Evolutionary conservation across 1,139 yeast species (phyloP).

Genomic region (Protomyces gravidus): DNA sequence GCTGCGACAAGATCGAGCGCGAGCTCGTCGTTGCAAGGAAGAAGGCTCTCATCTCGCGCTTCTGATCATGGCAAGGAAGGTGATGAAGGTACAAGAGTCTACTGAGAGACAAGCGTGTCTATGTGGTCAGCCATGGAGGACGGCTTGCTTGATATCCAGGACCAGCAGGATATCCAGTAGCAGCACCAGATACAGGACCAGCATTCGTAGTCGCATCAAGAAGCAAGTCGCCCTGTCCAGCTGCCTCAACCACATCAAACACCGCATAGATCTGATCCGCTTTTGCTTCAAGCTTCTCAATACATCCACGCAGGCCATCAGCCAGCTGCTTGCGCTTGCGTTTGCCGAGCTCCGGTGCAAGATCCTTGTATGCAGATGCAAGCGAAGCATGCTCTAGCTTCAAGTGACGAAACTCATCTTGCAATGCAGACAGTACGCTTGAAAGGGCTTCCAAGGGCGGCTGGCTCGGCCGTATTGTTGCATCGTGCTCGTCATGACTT

Average conservation of each 20-base stretch:
- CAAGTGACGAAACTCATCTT: constrained; percentile 36
- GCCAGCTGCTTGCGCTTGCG: constrained; percentile 37
- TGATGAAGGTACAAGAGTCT: background rate
- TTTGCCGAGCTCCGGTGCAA: constrained; percentile 38
- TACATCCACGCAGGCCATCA: constrained; percentile 34
- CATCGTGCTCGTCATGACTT: constrained; percentile 36
- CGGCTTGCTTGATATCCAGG: background rate
- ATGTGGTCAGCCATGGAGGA: background rate
- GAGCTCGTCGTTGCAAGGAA: background rate
- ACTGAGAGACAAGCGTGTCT: background rate
- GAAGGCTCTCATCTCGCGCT: background rate
- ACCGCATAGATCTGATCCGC: constrained; percentile 41
- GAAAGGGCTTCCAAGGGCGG: constrained; percentile 38
- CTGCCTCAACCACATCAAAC: constrained; percentile 38
- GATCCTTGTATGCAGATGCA: constrained; percentile 36
- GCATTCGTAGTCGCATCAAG: background rate
- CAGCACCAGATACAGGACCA: background rate
- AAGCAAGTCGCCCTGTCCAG: constrained; percentile 1
- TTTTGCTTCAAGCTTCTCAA: constrained; percentile 39
- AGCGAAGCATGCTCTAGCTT: constrained; percentile 35
- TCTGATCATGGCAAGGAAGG: background rate
- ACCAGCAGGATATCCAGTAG: background rate
- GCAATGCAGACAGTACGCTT: constrained; percentile 36
- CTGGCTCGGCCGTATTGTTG: constrained; percentile 39
- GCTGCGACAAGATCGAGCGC: constrained; percentile 1